A percentile compares a stretch with the other conserved stretches of the same genome.
Conservation (phyloP, 2,329 filamentous ascomycete genomes). For the Hysterium pulicare region DNA sequence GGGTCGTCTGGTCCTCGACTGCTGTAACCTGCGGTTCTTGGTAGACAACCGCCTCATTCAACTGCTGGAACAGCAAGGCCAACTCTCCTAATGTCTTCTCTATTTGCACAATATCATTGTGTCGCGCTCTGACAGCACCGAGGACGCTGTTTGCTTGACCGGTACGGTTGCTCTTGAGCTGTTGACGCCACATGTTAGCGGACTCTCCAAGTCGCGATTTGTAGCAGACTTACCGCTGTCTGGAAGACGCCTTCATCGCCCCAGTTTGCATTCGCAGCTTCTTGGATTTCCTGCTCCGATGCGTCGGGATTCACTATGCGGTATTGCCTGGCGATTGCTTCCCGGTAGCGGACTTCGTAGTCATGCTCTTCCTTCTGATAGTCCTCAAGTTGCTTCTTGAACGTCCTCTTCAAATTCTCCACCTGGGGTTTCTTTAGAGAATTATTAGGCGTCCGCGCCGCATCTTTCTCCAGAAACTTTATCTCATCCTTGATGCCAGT, state of each 20-base stretch:
- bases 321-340: slow-evolving; percentile 78
- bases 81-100: slow-evolving; percentile 72
- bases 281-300: slow-evolving; percentile 66
- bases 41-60: slow-evolving; percentile 69
- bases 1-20: slow-evolving; percentile 62
- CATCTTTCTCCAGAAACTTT: slow-evolving; percentile 70
- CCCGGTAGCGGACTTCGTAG: slow-evolving; percentile 68
- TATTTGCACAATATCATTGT: slow-evolving; percentile 79
- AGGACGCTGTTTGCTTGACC: slow-evolving; percentile 71
- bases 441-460: slow-evolving; percentile 61
- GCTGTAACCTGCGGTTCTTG: slow-evolving; percentile 64
- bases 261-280: slow-evolving; percentile 70
- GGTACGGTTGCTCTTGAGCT: slow-evolving; percentile 73
- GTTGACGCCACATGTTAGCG: slow-evolving; percentile 9
- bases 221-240: slow-evolving; percentile 61
- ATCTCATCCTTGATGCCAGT: slow-evolving; percentile 76
- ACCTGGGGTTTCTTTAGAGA: slow-evolving; percentile 68
- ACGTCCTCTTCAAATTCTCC: slow-evolving; percentile 66
- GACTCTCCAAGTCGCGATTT: neutral
- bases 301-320: slow-evolving; percentile 78
- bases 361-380: slow-evolving; percentile 69
- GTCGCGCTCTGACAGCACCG: slow-evolving; percentile 74
- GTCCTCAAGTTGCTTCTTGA: slow-evolving; percentile 67
- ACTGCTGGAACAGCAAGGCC: slow-evolving; percentile 66
- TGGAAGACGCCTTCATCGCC: slow-evolving; percentile 78